These are phyloP conservation scores for Penicillium cinerascens DNA, from an alignment of 495 filamentous ascomycete species.

Conservation along the genomic window DNA sequence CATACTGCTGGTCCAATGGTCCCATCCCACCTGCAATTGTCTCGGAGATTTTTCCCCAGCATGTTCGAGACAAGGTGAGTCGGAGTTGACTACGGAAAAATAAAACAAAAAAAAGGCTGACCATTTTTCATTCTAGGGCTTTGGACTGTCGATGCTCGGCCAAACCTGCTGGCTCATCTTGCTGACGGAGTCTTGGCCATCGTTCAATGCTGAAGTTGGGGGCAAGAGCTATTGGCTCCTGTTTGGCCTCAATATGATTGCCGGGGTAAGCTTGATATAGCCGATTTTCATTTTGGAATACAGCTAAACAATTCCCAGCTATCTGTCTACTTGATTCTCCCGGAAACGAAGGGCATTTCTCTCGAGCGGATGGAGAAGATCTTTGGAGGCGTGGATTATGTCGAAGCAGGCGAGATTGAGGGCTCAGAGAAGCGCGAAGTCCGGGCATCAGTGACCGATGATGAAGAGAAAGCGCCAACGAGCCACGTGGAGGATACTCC, in stretches of 20 bases:
- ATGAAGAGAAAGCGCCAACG: slow-evolving; percentile 3
- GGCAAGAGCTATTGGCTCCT: slow-evolving; percentile 34
- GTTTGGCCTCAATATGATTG: slow-evolving; percentile 32
- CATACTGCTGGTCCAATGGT: slow-evolving; percentile 39
- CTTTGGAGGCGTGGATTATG: slow-evolving; percentile 34
- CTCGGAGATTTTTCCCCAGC: slow-evolving; percentile 36
- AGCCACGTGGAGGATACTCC: slow-evolving; percentile 10
- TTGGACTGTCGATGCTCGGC: slow-evolving; percentile 32
- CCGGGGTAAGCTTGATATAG: slow-evolving; percentile 20
- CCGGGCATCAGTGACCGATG: slow-evolving; percentile 16
- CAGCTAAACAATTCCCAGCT: slow-evolving; percentile 16
- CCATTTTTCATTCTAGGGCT: slow-evolving; percentile 9
- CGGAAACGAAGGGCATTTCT: slow-evolving; percentile 21
- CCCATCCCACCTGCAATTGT: slow-evolving; percentile 31
- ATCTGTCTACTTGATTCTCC: slow-evolving; percentile 35
- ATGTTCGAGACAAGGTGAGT: slow-evolving; percentile 35
- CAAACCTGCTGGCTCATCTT: slow-evolving; percentile 33
- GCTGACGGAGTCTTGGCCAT: slow-evolving; percentile 36
- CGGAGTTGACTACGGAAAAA: no score
- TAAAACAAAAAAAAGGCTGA: no score
- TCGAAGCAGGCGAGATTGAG: slow-evolving; percentile 29
- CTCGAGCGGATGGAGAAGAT: slow-evolving; percentile 38
- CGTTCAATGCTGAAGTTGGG: slow-evolving; percentile 31
- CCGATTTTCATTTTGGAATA: background rate
- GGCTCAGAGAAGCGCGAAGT: slow-evolving; percentile 15